Conservation (phyloP, 2,329 filamentous ascomycete species). For the Tolypocladium ovalisporum region DNA sequence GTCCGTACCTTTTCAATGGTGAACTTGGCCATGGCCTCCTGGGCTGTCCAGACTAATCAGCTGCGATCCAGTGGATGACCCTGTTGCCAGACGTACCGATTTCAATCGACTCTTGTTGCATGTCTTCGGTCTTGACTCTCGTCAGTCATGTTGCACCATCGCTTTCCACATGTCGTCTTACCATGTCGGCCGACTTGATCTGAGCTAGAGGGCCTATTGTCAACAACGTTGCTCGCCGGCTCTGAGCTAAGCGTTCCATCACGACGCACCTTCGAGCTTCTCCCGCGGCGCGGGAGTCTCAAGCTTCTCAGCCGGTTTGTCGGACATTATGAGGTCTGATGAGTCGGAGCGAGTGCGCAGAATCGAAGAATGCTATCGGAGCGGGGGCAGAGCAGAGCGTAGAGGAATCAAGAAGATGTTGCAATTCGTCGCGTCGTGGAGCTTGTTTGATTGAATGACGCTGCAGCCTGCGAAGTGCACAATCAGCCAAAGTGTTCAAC, state of each 20-base stretch:
- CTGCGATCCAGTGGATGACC: neutral
- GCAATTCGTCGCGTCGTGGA: neutral
- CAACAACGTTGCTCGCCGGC: slow-evolving; percentile 2
- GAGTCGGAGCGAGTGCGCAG: neutral
- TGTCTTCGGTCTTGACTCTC: slow-evolving; percentile 70
- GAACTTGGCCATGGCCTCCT: slow-evolving; percentile 53
- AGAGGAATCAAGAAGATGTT: neutral
- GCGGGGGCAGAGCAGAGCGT: neutral
- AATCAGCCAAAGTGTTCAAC: neutral
- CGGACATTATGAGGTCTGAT: slow-evolving; percentile 20
- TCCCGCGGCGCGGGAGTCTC: slow-evolving; percentile 46
- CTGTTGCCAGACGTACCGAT: slow-evolving; percentile 57
- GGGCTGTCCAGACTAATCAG: slow-evolving; percentile 31
- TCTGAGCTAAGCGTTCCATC: neutral
- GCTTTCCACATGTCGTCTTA: slow-evolving; percentile 27
- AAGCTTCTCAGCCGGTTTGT: slow-evolving; percentile 26
- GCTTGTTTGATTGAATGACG: no score
- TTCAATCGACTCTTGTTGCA: slow-evolving; percentile 93
- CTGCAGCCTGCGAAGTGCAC: neutral
- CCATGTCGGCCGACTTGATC: slow-evolving; percentile 98
- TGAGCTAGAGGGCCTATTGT: slow-evolving; percentile 52
- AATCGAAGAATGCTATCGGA: neutral
- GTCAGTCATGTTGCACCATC: slow-evolving; percentile 14
- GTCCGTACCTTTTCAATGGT: slow-evolving; percentile 46
- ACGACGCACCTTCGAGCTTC: slow-evolving; percentile 60